Evolutionary conservation across 2,329 filamentous ascomycete genomes (phyloP).

Genomic region (Atkinsonella texensis): DNA sequence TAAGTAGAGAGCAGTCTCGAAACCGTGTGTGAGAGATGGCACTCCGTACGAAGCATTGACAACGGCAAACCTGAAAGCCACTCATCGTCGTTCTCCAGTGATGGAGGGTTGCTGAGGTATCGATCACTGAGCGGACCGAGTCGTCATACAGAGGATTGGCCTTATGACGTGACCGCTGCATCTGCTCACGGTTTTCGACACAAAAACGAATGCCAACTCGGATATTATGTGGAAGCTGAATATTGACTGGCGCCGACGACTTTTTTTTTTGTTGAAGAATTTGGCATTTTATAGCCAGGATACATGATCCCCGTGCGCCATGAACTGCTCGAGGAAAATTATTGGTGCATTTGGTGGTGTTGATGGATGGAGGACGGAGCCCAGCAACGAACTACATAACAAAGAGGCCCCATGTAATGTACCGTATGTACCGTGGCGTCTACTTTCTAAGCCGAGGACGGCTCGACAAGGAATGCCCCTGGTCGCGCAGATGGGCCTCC

Average conservation of each 20-base stretch:
- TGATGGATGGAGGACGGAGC: neutral
- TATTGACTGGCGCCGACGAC: too few species aligned
- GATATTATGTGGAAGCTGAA: too few species aligned
- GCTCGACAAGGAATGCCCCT: conserved; percentile 3
- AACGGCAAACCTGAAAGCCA: neutral
- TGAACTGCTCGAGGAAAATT: neutral
- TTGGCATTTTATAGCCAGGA: neutral
- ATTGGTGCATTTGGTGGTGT: neutral
- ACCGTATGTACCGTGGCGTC: conserved; percentile 2
- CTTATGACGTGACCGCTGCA: neutral
- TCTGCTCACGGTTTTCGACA: neutral
- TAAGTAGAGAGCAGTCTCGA: too few species aligned
- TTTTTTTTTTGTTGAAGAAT: neutral
- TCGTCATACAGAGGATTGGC: neutral
- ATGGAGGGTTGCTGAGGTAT: neutral
- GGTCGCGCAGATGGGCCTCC: conserved; percentile 7
- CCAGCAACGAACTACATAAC: neutral
- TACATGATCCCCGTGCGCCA: neutral
- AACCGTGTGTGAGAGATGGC: too few species aligned
- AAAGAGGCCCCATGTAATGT: neutral
- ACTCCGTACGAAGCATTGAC: too few species aligned
- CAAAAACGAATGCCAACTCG: neutral
- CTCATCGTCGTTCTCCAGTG: neutral
- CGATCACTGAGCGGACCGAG: neutral
- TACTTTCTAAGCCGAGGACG: neutral